A percentile compares a stretch with the other conserved stretches of the same genome.
Evolutionary conservation across 1,284 basidiomycete genomes (phyloP).

Genomic region (Coniferiporia weirii): DNA sequence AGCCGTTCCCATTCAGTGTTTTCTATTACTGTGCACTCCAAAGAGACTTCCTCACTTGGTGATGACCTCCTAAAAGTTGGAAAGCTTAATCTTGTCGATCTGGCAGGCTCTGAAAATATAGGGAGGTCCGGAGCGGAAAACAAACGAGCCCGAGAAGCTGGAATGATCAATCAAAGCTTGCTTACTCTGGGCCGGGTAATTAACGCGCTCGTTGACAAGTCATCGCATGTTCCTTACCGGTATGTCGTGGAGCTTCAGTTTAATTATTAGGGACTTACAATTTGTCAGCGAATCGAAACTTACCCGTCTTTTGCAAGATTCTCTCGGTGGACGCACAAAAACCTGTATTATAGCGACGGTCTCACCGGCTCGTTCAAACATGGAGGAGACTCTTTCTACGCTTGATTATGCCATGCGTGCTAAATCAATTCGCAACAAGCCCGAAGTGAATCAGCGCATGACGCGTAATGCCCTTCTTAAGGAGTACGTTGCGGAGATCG

Average conservation of each 20-base stretch:
- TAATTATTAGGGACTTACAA: constrained; percentile 3
- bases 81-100: constrained; percentile 95
- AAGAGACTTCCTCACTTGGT: constrained; percentile 73
- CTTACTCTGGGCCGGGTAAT: constrained; percentile 96
- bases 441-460: constrained; percentile 93
- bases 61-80: constrained; percentile 92
- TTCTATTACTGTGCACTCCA: constrained; percentile 90
- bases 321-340: constrained; percentile 95
- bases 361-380: constrained; percentile 85
- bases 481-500: constrained; percentile 95
- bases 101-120: constrained; percentile 98
- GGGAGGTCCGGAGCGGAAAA: constrained; percentile 95
- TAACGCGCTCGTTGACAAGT: constrained; percentile 92
- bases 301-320: constrained; percentile 96
- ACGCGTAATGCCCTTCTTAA: constrained; percentile 89
- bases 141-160: constrained; percentile 92
- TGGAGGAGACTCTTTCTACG: constrained; percentile 97
- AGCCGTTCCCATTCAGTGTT: constrained; percentile 99
- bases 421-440: constrained; percentile 94
- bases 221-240: constrained; percentile 92
- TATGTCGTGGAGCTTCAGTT: constrained; percentile 28
- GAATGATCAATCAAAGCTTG: constrained; percentile 98
- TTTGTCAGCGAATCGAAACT: constrained; percentile 78
- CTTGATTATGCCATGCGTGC: constrained; percentile 96
- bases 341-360: constrained; percentile 98